Evolutionary conservation across 2,329 filamentous ascomycete genomes (phyloP), one percentile per base, ranked within the genome.

Genomic region (Domatiomyces globalis): DNA sequence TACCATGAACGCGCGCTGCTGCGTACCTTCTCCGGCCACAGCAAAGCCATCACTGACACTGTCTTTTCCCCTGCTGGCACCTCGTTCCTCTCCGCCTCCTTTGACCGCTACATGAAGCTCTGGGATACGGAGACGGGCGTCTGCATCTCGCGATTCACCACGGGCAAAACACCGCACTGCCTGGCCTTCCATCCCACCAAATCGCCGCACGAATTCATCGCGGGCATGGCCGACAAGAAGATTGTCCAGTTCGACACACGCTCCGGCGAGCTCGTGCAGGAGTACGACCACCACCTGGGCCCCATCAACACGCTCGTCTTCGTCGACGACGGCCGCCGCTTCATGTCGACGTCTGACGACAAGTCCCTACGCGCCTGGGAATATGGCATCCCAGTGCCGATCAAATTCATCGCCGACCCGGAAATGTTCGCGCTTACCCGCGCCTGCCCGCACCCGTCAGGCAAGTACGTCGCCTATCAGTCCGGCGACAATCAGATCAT

Each of bases 161-260:
- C 87, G 0, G 90, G 90, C 63, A 94, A 94, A 72, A 96, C 88
- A 12, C 90, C 92, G 4, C 92, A 98, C 65, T 89, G 95, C 49
- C 76, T 98, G 60, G 83, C 86, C 60, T 96, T 96, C 76, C 94
- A 96, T 68, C 89, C 90, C 0, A 80, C 84, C 58, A 79, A 83
- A 15, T 39, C 33, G 12, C 33, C 33, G 33, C 84, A 92, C 65
- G 90, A 96, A 67, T 98, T 98, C 68, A 71, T 98, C 51, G 89
- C 88, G 1, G 92, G 92, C 62, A 94, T 96, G 87, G 92, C 87
- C 39, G 90, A 98, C 69, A 98, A 98, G 75, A 95, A 95, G 74
- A 98, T 98, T 60, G 78, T 98, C 43, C 92, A 98, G 65, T 98
- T 94, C 68, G 92, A 98, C 68, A 89, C 83, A 1, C 80, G 94